Evolutionary conservation across 1,284 basidiomycete genomes (phyloP), one percentile per base, ranked within the genome.

Genomic region (Ustilago esculenta): DNA sequence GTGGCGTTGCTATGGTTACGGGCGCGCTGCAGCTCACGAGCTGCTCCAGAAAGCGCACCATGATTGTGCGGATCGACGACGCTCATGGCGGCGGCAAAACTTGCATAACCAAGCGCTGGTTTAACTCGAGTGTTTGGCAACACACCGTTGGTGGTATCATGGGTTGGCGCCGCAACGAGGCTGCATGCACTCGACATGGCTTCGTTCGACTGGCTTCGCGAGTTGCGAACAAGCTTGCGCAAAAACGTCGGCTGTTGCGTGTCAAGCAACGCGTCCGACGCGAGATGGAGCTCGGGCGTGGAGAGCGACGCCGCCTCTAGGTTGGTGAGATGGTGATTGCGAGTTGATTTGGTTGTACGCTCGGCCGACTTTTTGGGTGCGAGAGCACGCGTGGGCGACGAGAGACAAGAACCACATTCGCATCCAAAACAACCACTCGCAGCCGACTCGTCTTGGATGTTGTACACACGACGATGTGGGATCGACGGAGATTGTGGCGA

Each of bases 251-350:
- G 66, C 35, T 70, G 69, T 14, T 75, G 60, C 12, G 61, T 59
- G 17, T 68, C 67, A 37, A 72, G 49, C 54, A 76, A 52, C 1
- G 75, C 66, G 24, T 75, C 72, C 2, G 75, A 76, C 17, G 75
- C 65, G 30, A 76, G 57, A 30, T 76, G 75, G 7, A 76, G 67
- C 52, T 76, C 75, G 1, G 75, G 75, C 0, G 70, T 76, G 24
- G 69, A 73, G 6, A 75, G 64, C 5, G 72, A 70, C 2, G 75
- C 75, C 18, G 63, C 45, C 40, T 68, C 64, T 11, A 72, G 69
- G 23, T 74, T 74, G 41, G 60, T 64, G 25, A 70, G 60, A 15
- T 67, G 52, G 34, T 61, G 57, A 12, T 57, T 57, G 35, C 65
- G 58, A 21, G 65, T 55, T 2, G 52, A 45, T 43, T 53, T 67